Percentiles rank a stretch among this genome's conserved stretches.
phyloP scores from a whole-genome alignment of 495 filamentous ascomycete species.

The Thermothielavioides terrestris region DNA sequence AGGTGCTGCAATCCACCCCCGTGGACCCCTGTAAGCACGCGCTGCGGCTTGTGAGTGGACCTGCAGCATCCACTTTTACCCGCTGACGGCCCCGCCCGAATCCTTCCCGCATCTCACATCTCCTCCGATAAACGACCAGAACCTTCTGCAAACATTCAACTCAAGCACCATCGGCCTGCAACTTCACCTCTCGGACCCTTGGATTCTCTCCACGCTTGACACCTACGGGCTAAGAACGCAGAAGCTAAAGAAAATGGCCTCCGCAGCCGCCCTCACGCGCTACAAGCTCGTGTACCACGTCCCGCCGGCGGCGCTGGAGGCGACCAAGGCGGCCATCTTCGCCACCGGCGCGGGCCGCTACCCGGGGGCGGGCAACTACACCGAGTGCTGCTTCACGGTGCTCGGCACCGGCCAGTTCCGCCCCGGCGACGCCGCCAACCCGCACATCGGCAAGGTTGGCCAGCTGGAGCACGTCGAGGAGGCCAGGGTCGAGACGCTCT shows the following conservation, averaged over 20 bases:
- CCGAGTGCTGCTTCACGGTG: slow-evolving; percentile 49
- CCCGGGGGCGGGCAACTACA: slow-evolving; percentile 51
- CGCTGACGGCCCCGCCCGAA: too few species aligned
- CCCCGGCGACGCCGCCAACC: slow-evolving; percentile 44
- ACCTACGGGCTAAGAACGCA: too few species aligned
- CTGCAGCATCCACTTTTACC: too few species aligned
- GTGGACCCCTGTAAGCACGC: too few species aligned
- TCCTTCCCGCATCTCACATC: too few species aligned
- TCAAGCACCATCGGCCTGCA: too few species aligned
- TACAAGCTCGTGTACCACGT: slow-evolving; percentile 50
- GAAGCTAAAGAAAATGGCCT: slow-evolving; percentile 5
- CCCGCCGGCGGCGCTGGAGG: slow-evolving; percentile 38
- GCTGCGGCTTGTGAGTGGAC: too few species aligned
- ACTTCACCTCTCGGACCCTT: too few species aligned
- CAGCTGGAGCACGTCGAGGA: slow-evolving; percentile 44
- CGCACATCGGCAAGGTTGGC: slow-evolving; percentile 47
- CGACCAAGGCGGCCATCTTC: slow-evolving; percentile 54
- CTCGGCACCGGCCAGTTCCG: slow-evolving; percentile 51
- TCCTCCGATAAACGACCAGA: too few species aligned
- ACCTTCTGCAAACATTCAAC: too few species aligned
- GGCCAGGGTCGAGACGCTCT: slow-evolving; percentile 46
- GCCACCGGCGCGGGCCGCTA: slow-evolving; percentile 54
- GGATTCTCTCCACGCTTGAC: background rate
- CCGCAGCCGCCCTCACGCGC: slow-evolving; percentile 8
- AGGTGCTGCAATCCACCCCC: too few species aligned